Evolutionary conservation across 176 grass and related monocot species (phyloP), one percentile per base, ranked within the genome.

Genomic region (Puya raimondii): DNA sequence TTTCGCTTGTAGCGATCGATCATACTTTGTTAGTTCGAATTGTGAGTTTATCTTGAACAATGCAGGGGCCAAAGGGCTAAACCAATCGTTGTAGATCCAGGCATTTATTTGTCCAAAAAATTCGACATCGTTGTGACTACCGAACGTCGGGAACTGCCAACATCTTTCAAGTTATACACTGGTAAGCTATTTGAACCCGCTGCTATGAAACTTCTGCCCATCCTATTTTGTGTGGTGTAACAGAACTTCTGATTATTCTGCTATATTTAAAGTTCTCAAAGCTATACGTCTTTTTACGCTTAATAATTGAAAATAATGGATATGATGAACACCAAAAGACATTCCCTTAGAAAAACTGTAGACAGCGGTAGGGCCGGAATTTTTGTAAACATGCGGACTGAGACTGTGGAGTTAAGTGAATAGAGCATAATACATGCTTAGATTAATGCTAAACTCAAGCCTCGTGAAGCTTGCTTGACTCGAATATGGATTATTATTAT

Each of bases 71-170:
- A 84, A 68, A 86, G 94, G 76, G 94, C 69, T 66, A 92, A 80
- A 72, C 87, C 94, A 50, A 90, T 91, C 52, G 80, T 99, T 85
- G 65, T 99, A 64, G 94, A 99, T 56, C 87, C 89, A 80, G 89
- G 89, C 23, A 86, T 97, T 58, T 97, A 93, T 83, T 80, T 99
- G 8, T 99, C 89, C 47, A 99, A 99, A 76, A 93, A 99, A 66
- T 91, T 93, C 78, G 84, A 91, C 70, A 78, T 93, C 76, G 74
- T 88, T 56, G 75, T 70, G 47, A 93, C 94, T 70, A 72, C 87
- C 67, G 84, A 90, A 65, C 76, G 81, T 9, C 76, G 94, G 64
- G 86, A 93, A 86, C 54, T 99, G 23, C 89, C 94, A 64, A 93
- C 89, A 61, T 84, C 94, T 75, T 99, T 99, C 77, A 87, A 99